Conservation (phyloP, 179 eudicot genomes). For the Carnegiea gigantea region DNA sequence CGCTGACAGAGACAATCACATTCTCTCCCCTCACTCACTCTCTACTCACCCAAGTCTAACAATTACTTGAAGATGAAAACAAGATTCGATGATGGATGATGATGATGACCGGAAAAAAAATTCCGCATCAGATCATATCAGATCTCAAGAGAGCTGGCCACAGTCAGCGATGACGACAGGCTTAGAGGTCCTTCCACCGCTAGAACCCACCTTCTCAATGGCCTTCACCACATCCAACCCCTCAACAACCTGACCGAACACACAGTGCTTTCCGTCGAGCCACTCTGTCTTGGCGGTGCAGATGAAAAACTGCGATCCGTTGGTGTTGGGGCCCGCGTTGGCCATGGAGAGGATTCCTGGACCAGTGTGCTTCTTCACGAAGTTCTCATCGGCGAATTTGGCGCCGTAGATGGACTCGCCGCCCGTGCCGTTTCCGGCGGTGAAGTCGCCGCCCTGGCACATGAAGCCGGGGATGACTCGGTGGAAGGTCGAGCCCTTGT, state of each 20-base stretch:
- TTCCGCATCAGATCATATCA: neutral
- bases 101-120: neutral
- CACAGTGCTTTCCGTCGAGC: conserved; percentile 84
- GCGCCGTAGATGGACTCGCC: conserved; percentile 84
- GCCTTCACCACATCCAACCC: conserved; percentile 71
- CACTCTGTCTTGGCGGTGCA: conserved; percentile 73
- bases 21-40: conserved; percentile 13
- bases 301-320: conserved; percentile 86
- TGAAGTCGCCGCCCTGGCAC: conserved; percentile 96
- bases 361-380: conserved; percentile 74
- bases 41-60: conserved; percentile 21
- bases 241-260: conserved; percentile 73
- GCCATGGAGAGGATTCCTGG: conserved; percentile 88
- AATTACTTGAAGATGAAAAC: neutral
- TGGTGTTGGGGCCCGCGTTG: conserved; percentile 64
- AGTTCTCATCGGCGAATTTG: conserved; percentile 77
- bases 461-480: conserved; percentile 70
- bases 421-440: conserved; percentile 80
- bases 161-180: conserved; percentile 64
- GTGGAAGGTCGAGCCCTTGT: conserved; percentile 71
- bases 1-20: conserved; percentile 5
- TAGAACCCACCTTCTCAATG: conserved; percentile 68
- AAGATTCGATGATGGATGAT: neutral
- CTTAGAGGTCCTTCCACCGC: conserved; percentile 45
- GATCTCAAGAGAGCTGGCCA: conserved; percentile 53